These are phyloP conservation scores for Aspergillus olivimuriae DNA, from an alignment of 495 filamentous ascomycete genomes.

Conservation along the genomic window DNA sequence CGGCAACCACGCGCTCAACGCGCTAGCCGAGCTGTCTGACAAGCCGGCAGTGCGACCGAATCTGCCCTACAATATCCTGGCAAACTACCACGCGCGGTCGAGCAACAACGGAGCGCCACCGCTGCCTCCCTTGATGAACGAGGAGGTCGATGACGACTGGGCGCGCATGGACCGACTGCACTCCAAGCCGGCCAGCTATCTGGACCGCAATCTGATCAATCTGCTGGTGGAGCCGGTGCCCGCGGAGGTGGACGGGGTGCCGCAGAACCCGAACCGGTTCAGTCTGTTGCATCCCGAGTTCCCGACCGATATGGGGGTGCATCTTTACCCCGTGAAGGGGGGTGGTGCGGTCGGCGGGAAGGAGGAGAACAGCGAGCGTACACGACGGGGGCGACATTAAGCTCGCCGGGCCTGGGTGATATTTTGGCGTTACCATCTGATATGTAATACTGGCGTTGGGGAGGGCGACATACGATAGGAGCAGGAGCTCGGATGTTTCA, in stretches of 20 bases:
- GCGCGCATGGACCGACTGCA: conserved; percentile 47
- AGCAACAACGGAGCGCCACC: conserved; percentile 41
- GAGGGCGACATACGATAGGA: too few relatives aligned
- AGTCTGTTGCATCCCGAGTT: conserved; percentile 39
- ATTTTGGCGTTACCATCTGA: too few relatives aligned
- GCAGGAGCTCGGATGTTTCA: too few relatives aligned
- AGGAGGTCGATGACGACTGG: conserved; percentile 55
- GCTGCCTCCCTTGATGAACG: conserved; percentile 45
- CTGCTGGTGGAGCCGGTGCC: conserved; percentile 26
- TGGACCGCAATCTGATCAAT: conserved; percentile 35
- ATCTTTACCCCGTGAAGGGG: conserved; percentile 25
- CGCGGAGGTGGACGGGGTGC: conserved; percentile 25
- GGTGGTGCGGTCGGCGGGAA: not conserved
- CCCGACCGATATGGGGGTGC: conserved; percentile 28
- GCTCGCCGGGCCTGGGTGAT: too few relatives aligned
- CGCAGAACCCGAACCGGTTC: conserved; percentile 31
- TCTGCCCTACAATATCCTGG: conserved; percentile 53
- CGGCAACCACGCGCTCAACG: conserved; percentile 50
- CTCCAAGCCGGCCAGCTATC: conserved; percentile 27
- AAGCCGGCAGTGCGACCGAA: conserved; percentile 58
- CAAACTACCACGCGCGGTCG: conserved; percentile 41
- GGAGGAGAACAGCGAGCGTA: not conserved
- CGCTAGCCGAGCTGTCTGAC: conserved; percentile 58
- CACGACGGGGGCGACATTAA: not conserved
- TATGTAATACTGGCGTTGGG: too few relatives aligned